These are phyloP conservation scores for Rhizopogon parksii DNA, from an alignment of 1,284 basidiomycete species.

Conservation along the genomic window DNA sequence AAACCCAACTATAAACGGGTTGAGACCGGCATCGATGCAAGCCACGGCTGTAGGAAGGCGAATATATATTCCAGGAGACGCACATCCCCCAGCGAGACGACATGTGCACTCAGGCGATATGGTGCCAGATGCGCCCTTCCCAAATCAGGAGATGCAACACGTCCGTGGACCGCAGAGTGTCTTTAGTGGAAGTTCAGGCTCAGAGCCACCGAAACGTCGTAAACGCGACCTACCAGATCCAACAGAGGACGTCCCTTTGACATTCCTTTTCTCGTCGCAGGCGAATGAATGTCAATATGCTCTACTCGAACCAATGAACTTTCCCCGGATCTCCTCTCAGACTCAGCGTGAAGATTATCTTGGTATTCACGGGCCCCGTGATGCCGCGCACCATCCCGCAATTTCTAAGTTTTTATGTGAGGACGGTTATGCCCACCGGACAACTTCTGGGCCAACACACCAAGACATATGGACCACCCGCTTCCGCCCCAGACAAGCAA, in stretches of 20 bases:
- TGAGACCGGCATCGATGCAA: no score
- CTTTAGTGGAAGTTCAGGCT: conserved; percentile 12
- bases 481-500: conserved; percentile 69
- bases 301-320: not conserved
- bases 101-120: not conserved
- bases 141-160: conserved; percentile 51
- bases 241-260: not conserved
- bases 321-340: not conserved
- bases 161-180: conserved; percentile 47
- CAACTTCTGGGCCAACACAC: conserved; percentile 1
- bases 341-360: not conserved
- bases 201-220: conserved; percentile 10
- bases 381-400: conserved; percentile 40
- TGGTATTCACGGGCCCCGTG: not conserved
- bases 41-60: not conserved
- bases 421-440: conserved; percentile 9
- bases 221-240: not conserved
- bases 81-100: not conserved
- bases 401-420: conserved; percentile 39
- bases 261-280: not conserved
- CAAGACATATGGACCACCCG: conserved; percentile 68
- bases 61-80: not conserved
- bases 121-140: conserved; percentile 37
- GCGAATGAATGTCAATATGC: not conserved
- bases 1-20: not conserved